Evolutionary conservation across 148 eudicot genomes (phyloP).

Genomic region (Spergularia marina): DNA sequence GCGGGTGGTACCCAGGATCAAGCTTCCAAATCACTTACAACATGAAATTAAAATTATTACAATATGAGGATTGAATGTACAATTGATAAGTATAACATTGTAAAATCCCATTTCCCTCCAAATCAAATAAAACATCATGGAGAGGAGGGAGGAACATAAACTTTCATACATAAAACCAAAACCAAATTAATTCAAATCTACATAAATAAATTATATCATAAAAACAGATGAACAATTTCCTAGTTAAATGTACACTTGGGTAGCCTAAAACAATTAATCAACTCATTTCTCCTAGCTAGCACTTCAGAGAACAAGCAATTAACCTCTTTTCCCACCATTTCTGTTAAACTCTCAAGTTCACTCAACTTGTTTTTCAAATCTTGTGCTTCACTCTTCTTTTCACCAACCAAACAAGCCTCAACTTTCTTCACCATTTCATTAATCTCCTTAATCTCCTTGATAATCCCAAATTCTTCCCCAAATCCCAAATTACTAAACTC

Average conservation of each 20-base stretch:
- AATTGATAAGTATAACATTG: background rate
- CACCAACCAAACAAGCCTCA: slow-evolving; percentile 10
- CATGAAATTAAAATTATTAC: too few species aligned
- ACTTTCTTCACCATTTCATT: slow-evolving; percentile 29
- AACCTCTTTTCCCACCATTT: slow-evolving; percentile 30
- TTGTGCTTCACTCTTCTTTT: background rate
- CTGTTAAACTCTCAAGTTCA: slow-evolving; percentile 29
- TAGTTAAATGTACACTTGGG: slow-evolving; percentile 5
- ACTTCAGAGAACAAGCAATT: slow-evolving; percentile 44
- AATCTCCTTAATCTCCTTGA: slow-evolving; percentile 49
- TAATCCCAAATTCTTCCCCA: background rate
- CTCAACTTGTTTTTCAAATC: slow-evolving; percentile 35
- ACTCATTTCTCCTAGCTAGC: slow-evolving; percentile 37
- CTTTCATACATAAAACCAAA: background rate
- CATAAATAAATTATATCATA: background rate
- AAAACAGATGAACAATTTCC: background rate
- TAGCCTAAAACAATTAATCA: slow-evolving; percentile 40
- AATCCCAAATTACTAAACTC: slow-evolving; percentile 29
- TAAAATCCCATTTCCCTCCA: background rate
- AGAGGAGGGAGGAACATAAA: background rate
- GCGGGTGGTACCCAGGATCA: too few species aligned
- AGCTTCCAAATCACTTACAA: too few species aligned
- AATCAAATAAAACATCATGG: background rate
- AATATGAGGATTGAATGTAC: too few species aligned
- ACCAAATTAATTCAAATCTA: background rate